Evolutionary conservation across 179 eudicot genomes (phyloP).

Genomic region (Corrigiola litoralis): DNA sequence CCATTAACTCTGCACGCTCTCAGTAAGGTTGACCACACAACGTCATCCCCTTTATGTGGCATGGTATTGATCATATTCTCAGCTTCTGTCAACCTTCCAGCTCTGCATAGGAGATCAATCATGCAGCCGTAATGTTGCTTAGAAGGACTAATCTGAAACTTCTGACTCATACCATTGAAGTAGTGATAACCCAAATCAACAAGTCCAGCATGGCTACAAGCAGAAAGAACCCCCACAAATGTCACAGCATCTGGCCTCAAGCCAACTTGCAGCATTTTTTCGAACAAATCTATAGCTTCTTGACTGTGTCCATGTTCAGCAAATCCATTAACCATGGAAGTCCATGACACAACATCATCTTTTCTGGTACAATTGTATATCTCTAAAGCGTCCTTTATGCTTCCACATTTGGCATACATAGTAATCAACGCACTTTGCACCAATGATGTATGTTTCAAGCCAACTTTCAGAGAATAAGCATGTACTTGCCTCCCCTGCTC

Average conservation of each 20-base stretch:
- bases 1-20: conserved; percentile 72
- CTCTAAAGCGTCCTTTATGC: conserved; percentile 58
- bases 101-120: conserved; percentile 81
- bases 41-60: conserved; percentile 65
- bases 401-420: conserved; percentile 91
- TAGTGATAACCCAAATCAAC: conserved; percentile 62
- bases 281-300: conserved; percentile 68
- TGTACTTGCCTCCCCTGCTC: conserved; percentile 88
- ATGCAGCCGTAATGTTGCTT: conserved; percentile 90
- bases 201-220: conserved; percentile 90
- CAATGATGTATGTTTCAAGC: conserved; percentile 57
- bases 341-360: conserved; percentile 76
- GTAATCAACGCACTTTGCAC: conserved; percentile 67
- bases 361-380: conserved; percentile 29
- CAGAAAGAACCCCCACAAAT: conserved; percentile 79
- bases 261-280: conserved; percentile 43
- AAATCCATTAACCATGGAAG: conserved; percentile 89
- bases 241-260: conserved; percentile 78
- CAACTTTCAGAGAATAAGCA: conserved; percentile 55
- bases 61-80: conserved; percentile 65
- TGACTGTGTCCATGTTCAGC: conserved; percentile 82
- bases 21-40: conserved; percentile 81
- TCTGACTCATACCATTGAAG: conserved; percentile 48
- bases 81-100: conserved; percentile 72
- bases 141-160: conserved; percentile 48